These are phyloP conservation scores for Solanum neorickii DNA, from an alignment of 257 asterid species.

Conservation along the genomic window DNA sequence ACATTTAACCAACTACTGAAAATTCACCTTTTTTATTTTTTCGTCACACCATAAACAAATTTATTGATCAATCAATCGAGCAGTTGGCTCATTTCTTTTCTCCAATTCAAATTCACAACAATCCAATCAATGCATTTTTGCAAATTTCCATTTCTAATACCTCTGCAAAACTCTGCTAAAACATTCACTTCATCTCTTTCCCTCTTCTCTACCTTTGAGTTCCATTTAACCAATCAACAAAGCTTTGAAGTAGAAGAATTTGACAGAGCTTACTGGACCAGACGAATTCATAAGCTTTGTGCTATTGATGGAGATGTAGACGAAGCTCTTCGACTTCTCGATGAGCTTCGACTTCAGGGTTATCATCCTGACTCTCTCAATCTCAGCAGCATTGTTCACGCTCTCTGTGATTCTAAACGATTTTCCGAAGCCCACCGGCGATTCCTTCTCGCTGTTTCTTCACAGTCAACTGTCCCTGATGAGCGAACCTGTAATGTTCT, in stretches of 20 bases:
- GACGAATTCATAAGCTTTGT: slow-evolving; percentile 62
- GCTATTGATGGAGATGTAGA: slow-evolving; percentile 35
- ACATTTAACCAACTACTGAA: not conserved
- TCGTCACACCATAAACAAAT: not conserved
- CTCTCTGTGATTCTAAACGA: slow-evolving; percentile 51
- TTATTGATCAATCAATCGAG: not conserved
- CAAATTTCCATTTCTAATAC: slow-evolving; percentile 18
- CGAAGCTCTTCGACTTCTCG: slow-evolving; percentile 53
- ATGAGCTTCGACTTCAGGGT: slow-evolving; percentile 38
- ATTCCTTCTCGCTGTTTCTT: slow-evolving; percentile 22
- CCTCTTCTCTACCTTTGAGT: slow-evolving; percentile 5
- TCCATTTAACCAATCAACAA: not conserved
- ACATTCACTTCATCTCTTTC: slow-evolving; percentile 6
- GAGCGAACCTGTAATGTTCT: slow-evolving; percentile 82
- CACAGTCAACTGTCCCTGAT: slow-evolving; percentile 35
- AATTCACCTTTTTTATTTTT: not conserved
- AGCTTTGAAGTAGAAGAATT: not conserved
- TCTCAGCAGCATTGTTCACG: slow-evolving; percentile 64
- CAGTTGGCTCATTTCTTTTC: not conserved
- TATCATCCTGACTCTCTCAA: slow-evolving; percentile 51
- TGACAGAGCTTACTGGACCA: slow-evolving; percentile 43
- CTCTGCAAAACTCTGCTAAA: slow-evolving; percentile 5
- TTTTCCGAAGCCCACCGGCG: slow-evolving; percentile 59
- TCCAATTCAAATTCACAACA: not conserved
- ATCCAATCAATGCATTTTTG: slow-evolving; percentile 13